Conservation (phyloP, 331 rosid species). For the Pyrus hybrid region DNA sequence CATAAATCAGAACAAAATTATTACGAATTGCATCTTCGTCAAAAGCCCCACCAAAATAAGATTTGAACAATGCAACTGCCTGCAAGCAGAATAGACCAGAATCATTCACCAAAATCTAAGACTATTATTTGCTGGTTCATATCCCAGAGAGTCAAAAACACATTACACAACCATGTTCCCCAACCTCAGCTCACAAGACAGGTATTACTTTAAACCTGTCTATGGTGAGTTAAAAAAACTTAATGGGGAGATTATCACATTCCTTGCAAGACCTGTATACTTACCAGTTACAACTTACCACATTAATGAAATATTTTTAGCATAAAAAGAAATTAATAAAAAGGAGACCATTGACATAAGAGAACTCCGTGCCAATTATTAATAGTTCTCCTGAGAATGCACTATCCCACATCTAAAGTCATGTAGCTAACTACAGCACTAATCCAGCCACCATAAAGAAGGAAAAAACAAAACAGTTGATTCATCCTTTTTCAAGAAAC, state of each 20-base stretch:
- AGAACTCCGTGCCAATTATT: too few relatives aligned
- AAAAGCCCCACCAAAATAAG: constrained; percentile 97
- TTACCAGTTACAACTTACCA: not conserved
- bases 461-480: not conserved
- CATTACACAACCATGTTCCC: not conserved
- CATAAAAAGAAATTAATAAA: not conserved
- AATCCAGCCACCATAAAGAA: not conserved
- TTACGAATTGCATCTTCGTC: constrained; percentile 99
- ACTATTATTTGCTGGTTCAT: not conserved
- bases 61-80: constrained; percentile 95
- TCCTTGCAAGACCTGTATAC: not conserved
- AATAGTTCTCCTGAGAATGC: not conserved
- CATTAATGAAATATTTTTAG: not conserved
- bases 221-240: not conserved
- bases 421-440: not conserved
- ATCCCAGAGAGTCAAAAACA: not conserved
- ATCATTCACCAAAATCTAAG: not conserved
- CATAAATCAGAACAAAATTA: constrained; percentile 94
- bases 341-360: not conserved
- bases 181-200: not conserved
- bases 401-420: not conserved
- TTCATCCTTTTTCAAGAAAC: not conserved
- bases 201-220: not conserved
- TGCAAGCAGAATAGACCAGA: constrained; percentile 23
- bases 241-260: not conserved